A percentile compares a stretch with the other conserved stretches of the same genome.
phyloP scores from a whole-genome alignment of 345 rosid species.

The Salix purpurea region DNA sequence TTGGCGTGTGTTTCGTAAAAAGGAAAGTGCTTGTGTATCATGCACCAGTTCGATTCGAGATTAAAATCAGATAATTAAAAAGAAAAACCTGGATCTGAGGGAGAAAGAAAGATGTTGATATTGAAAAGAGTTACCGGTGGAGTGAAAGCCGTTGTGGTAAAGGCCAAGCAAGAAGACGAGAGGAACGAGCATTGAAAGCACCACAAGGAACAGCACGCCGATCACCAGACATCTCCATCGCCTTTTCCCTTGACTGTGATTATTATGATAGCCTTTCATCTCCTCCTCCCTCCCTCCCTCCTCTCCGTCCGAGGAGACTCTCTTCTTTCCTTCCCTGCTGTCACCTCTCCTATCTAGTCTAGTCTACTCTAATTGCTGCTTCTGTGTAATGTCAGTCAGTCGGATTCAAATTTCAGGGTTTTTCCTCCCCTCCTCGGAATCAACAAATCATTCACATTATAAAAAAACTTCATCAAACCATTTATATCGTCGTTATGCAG shows the following conservation, averaged over 20 bases:
- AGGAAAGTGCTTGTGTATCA: background rate
- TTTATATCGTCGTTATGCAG: background rate
- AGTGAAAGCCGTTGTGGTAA: conserved; percentile 66
- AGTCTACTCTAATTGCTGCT: background rate
- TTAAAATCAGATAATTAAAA: background rate
- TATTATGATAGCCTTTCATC: conserved; percentile 39
- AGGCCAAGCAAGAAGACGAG: conserved; percentile 84
- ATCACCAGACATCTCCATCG: conserved; percentile 70
- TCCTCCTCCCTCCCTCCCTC: background rate
- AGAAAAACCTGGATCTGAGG: conserved; percentile 30
- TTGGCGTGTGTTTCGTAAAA: background rate
- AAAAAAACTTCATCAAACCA: background rate
- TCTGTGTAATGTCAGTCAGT: too few relatives aligned
- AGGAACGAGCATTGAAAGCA: conserved; percentile 93
- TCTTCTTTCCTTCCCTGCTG: conserved; percentile 1
- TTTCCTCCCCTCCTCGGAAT: background rate
- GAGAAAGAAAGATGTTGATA: background rate
- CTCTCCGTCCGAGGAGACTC: conserved; percentile 28
- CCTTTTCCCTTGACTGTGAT: conserved; percentile 44
- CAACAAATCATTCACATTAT: background rate
- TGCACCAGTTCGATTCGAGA: background rate
- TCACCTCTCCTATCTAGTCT: background rate
- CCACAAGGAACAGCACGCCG: conserved; percentile 74
- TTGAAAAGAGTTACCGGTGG: conserved; percentile 29
- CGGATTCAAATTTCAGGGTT: background rate